These are phyloP conservation scores for Gyromitra esculenta DNA, from an alignment of 2,329 filamentous ascomycete species.

Conservation along the genomic window DNA sequence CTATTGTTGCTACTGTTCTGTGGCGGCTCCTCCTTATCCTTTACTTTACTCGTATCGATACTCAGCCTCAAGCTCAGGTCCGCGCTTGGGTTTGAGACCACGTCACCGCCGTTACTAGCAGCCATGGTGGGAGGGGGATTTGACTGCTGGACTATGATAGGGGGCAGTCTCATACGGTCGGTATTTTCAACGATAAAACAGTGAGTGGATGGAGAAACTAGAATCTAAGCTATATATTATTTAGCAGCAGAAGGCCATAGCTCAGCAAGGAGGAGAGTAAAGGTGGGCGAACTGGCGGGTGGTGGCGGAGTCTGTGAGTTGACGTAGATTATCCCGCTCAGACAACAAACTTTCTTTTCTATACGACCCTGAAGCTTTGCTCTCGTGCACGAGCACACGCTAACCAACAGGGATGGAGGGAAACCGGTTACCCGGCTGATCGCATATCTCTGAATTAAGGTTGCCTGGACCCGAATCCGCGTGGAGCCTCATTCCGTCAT, in stretches of 20 bases:
- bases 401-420: neutral
- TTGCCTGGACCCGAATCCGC: neutral
- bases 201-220: neutral
- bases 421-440: constrained; percentile 13
- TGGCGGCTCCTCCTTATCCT: constrained; percentile 30
- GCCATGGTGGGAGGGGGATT: neutral
- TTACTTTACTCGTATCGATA: constrained; percentile 49
- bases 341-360: neutral
- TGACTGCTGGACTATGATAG: constrained; percentile 17
- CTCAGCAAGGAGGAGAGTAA: neutral
- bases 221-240: neutral
- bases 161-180: constrained; percentile 5
- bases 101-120: neutral
- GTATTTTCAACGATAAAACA: neutral
- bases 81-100: constrained; percentile 7
- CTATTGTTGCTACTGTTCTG: neutral
- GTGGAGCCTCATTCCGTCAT: constrained; percentile 10
- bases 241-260: constrained; percentile 9
- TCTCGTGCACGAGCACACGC: neutral
- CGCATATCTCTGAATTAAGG: neutral
- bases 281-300: neutral
- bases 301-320: neutral
- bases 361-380: neutral
- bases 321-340: neutral
- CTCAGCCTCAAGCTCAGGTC: constrained; percentile 41